Evolutionary conservation across 2,329 filamentous ascomycete species (phyloP).

Genomic region (Botrytis aclada): DNA sequence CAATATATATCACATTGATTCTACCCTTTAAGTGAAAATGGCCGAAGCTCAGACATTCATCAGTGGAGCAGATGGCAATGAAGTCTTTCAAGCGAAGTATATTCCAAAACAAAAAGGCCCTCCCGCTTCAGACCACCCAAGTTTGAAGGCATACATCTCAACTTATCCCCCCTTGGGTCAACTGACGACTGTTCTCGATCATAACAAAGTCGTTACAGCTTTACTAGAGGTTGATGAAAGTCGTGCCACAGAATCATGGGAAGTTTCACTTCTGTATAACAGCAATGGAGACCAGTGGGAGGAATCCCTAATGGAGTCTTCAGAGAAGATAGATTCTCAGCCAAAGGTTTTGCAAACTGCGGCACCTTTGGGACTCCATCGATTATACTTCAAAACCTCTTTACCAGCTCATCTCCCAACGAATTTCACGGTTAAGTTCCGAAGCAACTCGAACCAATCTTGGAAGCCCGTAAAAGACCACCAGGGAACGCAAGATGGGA

Average conservation of each 20-base stretch:
- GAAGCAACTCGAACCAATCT: constrained; percentile 46
- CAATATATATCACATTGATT: constrained; percentile 20
- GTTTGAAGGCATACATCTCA: constrained; percentile 51
- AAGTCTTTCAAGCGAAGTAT: constrained; percentile 36
- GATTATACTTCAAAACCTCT: constrained; percentile 53
- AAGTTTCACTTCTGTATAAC: constrained; percentile 72
- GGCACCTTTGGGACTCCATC: constrained; percentile 35
- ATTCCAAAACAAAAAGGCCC: constrained; percentile 36
- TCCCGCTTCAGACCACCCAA: constrained; percentile 41
- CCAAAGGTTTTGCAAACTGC: constrained; percentile 53
- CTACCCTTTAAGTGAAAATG: neutral
- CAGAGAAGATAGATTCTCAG: constrained; percentile 25
- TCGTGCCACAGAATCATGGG: constrained; percentile 58
- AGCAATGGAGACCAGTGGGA: constrained; percentile 53
- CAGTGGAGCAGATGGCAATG: constrained; percentile 35
- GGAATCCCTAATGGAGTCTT: constrained; percentile 48
- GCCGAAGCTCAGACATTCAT: constrained; percentile 24
- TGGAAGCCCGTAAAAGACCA: constrained; percentile 73
- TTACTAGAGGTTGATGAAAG: constrained; percentile 63
- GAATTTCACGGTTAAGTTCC: constrained; percentile 71
- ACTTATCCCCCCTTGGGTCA: constrained; percentile 74
- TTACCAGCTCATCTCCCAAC: constrained; percentile 49
- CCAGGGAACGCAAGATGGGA: constrained; percentile 60
- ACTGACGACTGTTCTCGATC: constrained; percentile 57
- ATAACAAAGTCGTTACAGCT: constrained; percentile 54